Base-by-base conservation (phyloP, 352 stramenopile genomes). In the Phytopythium sindhum region DNA sequence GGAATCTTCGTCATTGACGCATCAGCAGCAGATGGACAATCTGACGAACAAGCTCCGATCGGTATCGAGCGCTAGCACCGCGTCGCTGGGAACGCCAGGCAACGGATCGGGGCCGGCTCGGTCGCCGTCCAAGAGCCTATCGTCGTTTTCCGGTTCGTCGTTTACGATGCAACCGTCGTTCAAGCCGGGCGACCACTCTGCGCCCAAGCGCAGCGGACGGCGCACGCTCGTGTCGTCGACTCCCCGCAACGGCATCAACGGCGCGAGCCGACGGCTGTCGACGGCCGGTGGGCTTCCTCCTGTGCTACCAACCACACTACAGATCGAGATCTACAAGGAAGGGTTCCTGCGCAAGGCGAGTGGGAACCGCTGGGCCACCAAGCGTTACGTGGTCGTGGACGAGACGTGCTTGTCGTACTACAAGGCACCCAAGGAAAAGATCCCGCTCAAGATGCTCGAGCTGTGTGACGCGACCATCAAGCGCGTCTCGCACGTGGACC, bases 341-440 rank as follows among this genome's bases (percentile, higher is more conserved):
- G 89, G 88, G 23, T 94, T 89, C 61, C 53, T 97, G 48, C 85
- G 83, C 66, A 96, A 91, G 62, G 82, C 84, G 19, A 95, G 85
- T 29, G 86, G 86, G 4, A 89, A 86, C 67, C 85, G 84, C 6
- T 90, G 86, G 78, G 88, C 88, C 7, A 91, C 77, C 19, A 95
- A 95, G 68, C 86, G 89, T 5, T 93, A 95, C 67, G 89, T 97
- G 44, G 86, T 96, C 68, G 76, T 95, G 19, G 89, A 97, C 58
- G 84, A 95, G 55, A 72, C 85, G 6, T 94, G 84, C 60, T 63
- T 96, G 53, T 88, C 88, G 19, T 92, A 91, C 70, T 96, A 95
- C 78, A 96, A 95, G 73, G 79, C 75, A 0, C 75, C 86, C 21
- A 93, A 91, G 37, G 88, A 96, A 58, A 81, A 81, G 59, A 91